Base-by-base conservation (phyloP, 306 rosid genomes). In the Crotalaria pallida region DNA sequence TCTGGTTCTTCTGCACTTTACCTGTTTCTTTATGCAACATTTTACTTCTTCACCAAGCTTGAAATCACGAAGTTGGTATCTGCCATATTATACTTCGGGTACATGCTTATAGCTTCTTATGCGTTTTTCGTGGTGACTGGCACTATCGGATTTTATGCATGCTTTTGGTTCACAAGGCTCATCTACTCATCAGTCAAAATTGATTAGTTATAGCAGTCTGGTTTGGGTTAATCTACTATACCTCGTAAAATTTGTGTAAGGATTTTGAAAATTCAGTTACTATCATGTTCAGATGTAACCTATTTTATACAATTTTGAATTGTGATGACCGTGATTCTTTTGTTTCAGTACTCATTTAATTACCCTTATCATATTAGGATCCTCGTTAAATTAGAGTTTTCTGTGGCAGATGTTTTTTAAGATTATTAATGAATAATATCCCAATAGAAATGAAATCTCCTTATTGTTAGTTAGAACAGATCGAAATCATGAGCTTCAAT, bases 41-140 rank as follows among this genome's bases (percentile, higher is more conserved):
- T 94, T 88, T 94, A 94, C 92, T 94, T 94, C 95, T 94, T 94
- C 87, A 88, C 98, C 23, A 94, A 94, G 95, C 98, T 94, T 40
- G 98, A 94, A 75, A 94, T 94, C 95, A 82, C 98, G 5, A 94
- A 94, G 89, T 69, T 87, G 73, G 95, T 94, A 15, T 94, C 98
- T 5, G 98, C 82, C 1, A 68, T 90, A 49, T 75, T 94, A 29
- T 90, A 90, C 85, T 94, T 94, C 4, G 97, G 98, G 12, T 94
- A 94, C 88, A 94, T 94, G 98, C 87, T 87, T 38, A 94, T 94
- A 67, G 97, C 90, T 15, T 90, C 98, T 0, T 94, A 90, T 55
- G 92, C 98, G 23, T 94, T 94, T 82, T 94, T 94, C 55, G 98
- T 94, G 80, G 83, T 94, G 52, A 94, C 98, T 0, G 98, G 98